Evolutionary conservation across 768 basidiomycete species (phyloP).

Genomic region (Tubosaeta brunneosetosa): DNA sequence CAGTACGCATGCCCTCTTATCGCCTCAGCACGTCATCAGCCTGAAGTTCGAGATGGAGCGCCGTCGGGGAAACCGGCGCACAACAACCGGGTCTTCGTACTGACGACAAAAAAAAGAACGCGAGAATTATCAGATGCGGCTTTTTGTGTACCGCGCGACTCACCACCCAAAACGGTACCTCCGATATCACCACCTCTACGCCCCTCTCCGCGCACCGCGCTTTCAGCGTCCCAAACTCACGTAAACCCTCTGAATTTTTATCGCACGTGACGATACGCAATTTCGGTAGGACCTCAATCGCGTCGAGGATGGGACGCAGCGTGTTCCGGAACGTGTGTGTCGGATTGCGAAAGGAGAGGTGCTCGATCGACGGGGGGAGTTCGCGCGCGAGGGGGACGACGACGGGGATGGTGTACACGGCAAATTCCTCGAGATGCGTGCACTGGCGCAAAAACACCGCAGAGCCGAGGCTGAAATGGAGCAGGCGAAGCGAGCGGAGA

Average conservation of each 20-base stretch:
- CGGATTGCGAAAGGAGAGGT: constrained; percentile 36
- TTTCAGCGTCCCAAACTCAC: constrained; percentile 23
- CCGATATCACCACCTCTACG: constrained; percentile 25
- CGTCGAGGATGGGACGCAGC: constrained; percentile 28
- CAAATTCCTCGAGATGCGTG: constrained; percentile 37
- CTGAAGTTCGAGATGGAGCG: constrained; percentile 35
- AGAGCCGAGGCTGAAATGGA: constrained; percentile 31
- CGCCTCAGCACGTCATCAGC: constrained; percentile 25
- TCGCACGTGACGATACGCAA: constrained; percentile 38
- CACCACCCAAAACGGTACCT: constrained; percentile 34
- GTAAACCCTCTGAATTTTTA: constrained; percentile 14
- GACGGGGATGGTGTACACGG: constrained; percentile 33
- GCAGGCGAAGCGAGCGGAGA: constrained; percentile 43
- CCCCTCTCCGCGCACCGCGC: constrained; percentile 28
- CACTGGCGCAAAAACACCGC: constrained; percentile 35
- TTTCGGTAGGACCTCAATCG: constrained; percentile 30
- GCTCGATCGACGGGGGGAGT: constrained; percentile 38
- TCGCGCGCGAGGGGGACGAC: constrained; percentile 27
- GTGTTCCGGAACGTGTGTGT: constrained; percentile 17
- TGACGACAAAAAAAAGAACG: constrained; percentile 8
- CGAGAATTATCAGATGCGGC: not conserved
- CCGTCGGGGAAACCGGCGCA: constrained; percentile 33
- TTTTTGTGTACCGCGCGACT: constrained; percentile 12
- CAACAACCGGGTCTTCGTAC: constrained; percentile 36
- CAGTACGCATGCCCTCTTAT: not conserved